Evolutionary conservation across 2,329 filamentous ascomycete species (phyloP).

Genomic region (Aschersonia sp.): DNA sequence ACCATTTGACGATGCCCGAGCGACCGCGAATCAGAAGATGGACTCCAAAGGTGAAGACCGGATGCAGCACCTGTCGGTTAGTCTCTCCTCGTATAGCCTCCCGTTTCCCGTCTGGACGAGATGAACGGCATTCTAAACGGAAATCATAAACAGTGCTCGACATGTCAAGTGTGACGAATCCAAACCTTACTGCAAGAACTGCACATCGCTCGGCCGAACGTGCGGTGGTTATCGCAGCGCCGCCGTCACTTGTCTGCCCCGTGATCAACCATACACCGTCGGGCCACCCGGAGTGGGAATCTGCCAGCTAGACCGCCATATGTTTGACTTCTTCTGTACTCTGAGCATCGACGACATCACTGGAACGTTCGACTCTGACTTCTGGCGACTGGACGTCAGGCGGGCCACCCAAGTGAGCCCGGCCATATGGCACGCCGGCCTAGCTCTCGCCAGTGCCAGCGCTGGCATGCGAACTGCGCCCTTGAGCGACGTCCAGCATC

Average conservation of each 20-base stretch:
- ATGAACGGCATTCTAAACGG: background rate
- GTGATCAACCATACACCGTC: background rate
- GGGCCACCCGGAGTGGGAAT: background rate
- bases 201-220: background rate
- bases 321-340: conserved; percentile 5
- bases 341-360: conserved; percentile 1
- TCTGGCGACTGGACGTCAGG: conserved; percentile 4
- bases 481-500: conserved; percentile 8
- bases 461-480: conserved; percentile 1
- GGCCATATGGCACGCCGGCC: conserved; percentile 4
- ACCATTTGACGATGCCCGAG: background rate
- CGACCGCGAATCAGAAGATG: conserved; percentile 1
- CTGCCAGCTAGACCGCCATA: conserved; percentile 2
- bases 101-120: background rate
- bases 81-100: background rate
- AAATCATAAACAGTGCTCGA: background rate
- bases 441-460: conserved; percentile 2
- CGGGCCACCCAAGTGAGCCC: conserved; percentile 3
- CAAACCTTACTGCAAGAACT: conserved; percentile 2
- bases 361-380: conserved; percentile 4
- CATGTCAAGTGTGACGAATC: conserved; percentile 3
- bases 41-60: conserved; percentile 4
- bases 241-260: background rate
- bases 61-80: conserved; percentile 4
- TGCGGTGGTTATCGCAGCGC: conserved; percentile 1